phyloP scores from a whole-genome alignment of 2,329 filamentous ascomycete species.

The Microdochium trichocladiopsis region DNA sequence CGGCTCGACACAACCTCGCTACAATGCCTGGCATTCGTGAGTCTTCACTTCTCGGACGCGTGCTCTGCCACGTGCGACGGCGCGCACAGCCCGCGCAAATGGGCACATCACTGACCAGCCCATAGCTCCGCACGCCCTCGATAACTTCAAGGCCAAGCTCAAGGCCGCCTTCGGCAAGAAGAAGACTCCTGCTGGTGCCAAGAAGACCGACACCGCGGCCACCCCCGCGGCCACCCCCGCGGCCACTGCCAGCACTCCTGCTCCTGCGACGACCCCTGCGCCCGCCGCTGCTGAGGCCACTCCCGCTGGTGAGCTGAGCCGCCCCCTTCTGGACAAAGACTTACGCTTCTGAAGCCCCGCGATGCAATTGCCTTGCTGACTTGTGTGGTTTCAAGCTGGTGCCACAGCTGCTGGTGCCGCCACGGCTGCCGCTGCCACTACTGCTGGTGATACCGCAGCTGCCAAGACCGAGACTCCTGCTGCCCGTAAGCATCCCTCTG shows the following conservation, averaged over 20 bases:
- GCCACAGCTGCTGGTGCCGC: not conserved
- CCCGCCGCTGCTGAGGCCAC: not conserved
- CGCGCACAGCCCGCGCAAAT: not conserved
- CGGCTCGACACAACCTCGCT: not conserved
- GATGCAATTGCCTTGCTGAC: not conserved
- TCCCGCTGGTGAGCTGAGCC: not conserved
- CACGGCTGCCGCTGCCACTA: not conserved
- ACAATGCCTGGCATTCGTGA: not conserved
- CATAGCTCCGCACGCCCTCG: not conserved
- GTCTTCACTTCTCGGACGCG: not conserved
- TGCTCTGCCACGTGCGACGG: not conserved
- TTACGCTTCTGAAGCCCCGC: not conserved
- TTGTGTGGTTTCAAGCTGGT: not conserved
- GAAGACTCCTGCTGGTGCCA: not conserved
- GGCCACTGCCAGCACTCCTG: not conserved
- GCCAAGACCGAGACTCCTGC: not conserved
- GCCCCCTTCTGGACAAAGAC: not conserved
- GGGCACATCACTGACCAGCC: not conserved
- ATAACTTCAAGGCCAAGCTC: slow-evolving; percentile 1
- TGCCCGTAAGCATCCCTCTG: not conserved
- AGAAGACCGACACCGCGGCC: not conserved
- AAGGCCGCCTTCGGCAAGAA: slow-evolving; percentile 1
- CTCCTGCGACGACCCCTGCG: not conserved
- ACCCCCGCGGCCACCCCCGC: not conserved
- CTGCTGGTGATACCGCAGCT: not conserved